A percentile compares a stretch with the other conserved stretches of the same genome.
phyloP scores from a whole-genome alignment of 345 rosid genomes.

The Rubroshorea leprosula region DNA sequence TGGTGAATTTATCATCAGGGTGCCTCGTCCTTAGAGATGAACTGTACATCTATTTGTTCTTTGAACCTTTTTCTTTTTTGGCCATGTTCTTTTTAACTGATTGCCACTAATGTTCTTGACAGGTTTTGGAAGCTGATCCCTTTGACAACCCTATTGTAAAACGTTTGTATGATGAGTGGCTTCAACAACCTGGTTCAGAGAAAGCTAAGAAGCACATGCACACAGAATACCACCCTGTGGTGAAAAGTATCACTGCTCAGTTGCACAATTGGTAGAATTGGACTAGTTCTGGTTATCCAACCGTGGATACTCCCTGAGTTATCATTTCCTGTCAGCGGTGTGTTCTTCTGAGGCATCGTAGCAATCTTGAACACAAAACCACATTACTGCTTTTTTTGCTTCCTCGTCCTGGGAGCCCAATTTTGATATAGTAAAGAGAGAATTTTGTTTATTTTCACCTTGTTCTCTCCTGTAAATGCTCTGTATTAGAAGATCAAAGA shows the following conservation, averaged over 20 bases:
- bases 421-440: slow-evolving; percentile 35
- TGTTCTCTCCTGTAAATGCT: too few relatives aligned
- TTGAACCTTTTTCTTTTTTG: too few relatives aligned
- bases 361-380: background rate
- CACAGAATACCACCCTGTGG: slow-evolving; percentile 79
- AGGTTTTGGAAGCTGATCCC: slow-evolving; percentile 68
- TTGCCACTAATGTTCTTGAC: background rate
- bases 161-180: slow-evolving; percentile 74
- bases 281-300: background rate
- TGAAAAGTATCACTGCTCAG: slow-evolving; percentile 68
- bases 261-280: slow-evolving; percentile 72
- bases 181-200: slow-evolving; percentile 73
- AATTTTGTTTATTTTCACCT: too few relatives aligned
- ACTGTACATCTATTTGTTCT: background rate
- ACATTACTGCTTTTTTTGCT: background rate
- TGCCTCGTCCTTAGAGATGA: background rate
- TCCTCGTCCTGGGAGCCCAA: slow-evolving; percentile 17
- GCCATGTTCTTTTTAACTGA: background rate
- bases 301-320: background rate
- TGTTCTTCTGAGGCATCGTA: background rate
- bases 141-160: slow-evolving; percentile 64
- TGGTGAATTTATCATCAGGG: background rate
- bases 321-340: slow-evolving; percentile 1
- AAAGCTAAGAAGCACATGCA: slow-evolving; percentile 68
- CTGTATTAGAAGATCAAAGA: too few relatives aligned